phyloP scores from a whole-genome alignment of 2,329 filamentous ascomycete species.

The Hymenoscyphus occultus region DNA sequence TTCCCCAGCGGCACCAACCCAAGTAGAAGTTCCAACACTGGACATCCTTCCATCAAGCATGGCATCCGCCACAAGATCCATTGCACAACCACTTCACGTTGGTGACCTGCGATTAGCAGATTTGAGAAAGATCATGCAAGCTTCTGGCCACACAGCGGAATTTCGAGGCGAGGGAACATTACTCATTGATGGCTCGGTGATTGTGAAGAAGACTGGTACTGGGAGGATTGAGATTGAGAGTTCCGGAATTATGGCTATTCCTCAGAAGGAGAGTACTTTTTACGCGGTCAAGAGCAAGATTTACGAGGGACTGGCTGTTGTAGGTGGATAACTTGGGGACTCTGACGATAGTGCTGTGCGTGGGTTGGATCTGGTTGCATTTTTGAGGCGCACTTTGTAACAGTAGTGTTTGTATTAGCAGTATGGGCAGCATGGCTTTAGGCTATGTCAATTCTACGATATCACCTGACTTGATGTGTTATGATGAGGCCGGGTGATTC shows the following conservation, averaged over 20 bases:
- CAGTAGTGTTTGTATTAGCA: slow-evolving; percentile 9
- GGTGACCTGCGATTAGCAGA: slow-evolving; percentile 89
- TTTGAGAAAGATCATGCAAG: slow-evolving; percentile 78
- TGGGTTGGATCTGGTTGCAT: slow-evolving; percentile 2
- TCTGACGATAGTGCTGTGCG: background rate
- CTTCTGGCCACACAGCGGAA: slow-evolving; percentile 80
- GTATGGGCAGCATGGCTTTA: background rate
- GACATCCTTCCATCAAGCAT: slow-evolving; percentile 53
- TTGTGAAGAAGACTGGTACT: slow-evolving; percentile 83
- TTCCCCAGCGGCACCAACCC: slow-evolving; percentile 19
- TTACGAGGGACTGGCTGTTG: slow-evolving; percentile 89
- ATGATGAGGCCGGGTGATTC: background rate
- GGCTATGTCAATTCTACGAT: background rate
- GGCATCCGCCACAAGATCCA: slow-evolving; percentile 69
- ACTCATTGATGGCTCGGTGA: slow-evolving; percentile 82
- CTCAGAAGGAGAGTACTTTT: slow-evolving; percentile 63
- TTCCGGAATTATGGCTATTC: slow-evolving; percentile 52
- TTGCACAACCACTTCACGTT: slow-evolving; percentile 87
- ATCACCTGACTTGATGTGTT: background rate
- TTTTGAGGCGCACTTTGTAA: slow-evolving; percentile 20
- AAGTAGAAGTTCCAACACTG: slow-evolving; percentile 38
- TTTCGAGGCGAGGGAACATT: slow-evolving; percentile 91
- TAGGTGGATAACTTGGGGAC: slow-evolving; percentile 46
- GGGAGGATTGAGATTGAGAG: slow-evolving; percentile 87
- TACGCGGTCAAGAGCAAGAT: slow-evolving; percentile 87